Evolutionary conservation across 345 rosid genomes (phyloP).

Genomic region (Acer negundo): DNA sequence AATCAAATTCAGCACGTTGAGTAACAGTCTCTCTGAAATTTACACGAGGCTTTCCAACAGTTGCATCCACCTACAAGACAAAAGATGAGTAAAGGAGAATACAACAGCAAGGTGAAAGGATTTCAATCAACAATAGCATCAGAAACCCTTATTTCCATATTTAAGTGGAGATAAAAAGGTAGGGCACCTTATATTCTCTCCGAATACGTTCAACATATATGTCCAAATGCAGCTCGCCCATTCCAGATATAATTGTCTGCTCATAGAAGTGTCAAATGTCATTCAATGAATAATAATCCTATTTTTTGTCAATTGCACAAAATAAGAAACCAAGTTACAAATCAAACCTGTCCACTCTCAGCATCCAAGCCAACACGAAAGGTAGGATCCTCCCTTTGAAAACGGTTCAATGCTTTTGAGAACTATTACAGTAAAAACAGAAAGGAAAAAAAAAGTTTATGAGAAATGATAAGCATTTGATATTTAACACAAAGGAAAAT

Average conservation of each 20-base stretch:
- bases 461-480: slow-evolving; percentile 16
- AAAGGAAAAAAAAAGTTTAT: slow-evolving; percentile 4
- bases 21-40: slow-evolving; percentile 96
- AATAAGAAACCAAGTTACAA: slow-evolving; percentile 6
- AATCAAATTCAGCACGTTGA: slow-evolving; percentile 87
- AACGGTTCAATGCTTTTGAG: slow-evolving; percentile 96
- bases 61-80: slow-evolving; percentile 81
- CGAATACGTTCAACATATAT: slow-evolving; percentile 93
- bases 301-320: neutral
- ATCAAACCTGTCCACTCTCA: slow-evolving; percentile 89
- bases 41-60: slow-evolving; percentile 97
- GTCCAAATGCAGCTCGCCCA: slow-evolving; percentile 99
- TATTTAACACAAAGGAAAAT: neutral
- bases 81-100: slow-evolving; percentile 5
- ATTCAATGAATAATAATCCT: neutral
- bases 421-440: slow-evolving; percentile 48
- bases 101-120: neutral
- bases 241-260: slow-evolving; percentile 98
- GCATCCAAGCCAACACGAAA: slow-evolving; percentile 98
- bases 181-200: slow-evolving; percentile 84
- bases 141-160: neutral
- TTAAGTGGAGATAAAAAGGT: slow-evolving; percentile 16
- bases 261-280: slow-evolving; percentile 17
- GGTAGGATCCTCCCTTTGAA: slow-evolving; percentile 96
- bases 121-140: neutral